Evolutionary conservation across 2,329 filamentous ascomycete species (phyloP).

Genomic region (Penicillium vulpinum): DNA sequence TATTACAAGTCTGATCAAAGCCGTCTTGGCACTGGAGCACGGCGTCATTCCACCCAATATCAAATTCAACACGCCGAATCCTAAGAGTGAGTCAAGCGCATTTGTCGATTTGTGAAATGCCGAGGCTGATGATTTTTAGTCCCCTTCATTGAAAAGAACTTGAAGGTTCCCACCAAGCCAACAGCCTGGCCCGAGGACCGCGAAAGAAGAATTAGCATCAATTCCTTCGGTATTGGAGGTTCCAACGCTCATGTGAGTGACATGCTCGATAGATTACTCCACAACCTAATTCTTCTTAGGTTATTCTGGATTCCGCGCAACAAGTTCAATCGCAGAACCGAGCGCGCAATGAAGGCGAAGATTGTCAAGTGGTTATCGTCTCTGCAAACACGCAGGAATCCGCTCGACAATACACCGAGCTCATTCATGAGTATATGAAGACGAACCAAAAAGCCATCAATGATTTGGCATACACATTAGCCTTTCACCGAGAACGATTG

Average conservation of each 20-base stretch:
- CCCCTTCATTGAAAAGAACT: constrained; percentile 7
- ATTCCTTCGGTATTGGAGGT: constrained; percentile 27
- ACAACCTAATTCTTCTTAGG: background rate
- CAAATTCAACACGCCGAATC: constrained; percentile 35
- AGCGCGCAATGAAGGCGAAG: no score
- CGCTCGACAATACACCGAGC: no score
- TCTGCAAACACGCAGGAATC: no score
- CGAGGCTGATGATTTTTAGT: background rate
- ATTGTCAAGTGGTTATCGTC: no score
- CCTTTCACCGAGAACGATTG: no score
- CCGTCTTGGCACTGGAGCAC: constrained; percentile 44
- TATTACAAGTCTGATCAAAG: constrained; percentile 48
- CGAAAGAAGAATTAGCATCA: constrained; percentile 17
- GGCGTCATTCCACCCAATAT: constrained; percentile 21
- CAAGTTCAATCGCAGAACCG: no score
- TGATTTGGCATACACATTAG: no score
- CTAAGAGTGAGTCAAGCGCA: constrained; percentile 7
- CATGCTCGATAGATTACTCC: background rate
- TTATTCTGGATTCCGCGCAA: constrained; percentile 16
- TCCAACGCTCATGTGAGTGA: constrained; percentile 20
- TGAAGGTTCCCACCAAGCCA: constrained; percentile 8
- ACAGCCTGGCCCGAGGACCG: constrained; percentile 11
- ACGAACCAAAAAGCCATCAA: no score
- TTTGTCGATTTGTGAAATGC: no score
- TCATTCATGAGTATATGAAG: no score